Conservation (phyloP, 2,329 filamentous ascomycete genomes). For the Pseudomassariella vexata region DNA sequence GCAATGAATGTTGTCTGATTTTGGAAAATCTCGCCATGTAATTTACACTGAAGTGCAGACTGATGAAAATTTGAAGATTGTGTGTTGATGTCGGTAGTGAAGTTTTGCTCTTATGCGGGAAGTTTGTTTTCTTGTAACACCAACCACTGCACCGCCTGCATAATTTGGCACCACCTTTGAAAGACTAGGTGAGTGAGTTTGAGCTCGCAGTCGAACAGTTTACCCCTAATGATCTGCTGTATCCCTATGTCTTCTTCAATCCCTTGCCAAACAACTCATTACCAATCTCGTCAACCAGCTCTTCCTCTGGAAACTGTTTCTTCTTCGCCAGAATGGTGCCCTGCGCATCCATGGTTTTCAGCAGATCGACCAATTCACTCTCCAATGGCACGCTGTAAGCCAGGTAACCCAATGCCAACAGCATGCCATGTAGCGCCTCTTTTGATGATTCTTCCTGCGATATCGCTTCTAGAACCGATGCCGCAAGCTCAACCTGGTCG, state of each 20-base stretch:
- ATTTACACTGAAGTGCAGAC: too few species aligned
- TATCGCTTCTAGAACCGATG: slow-evolving; percentile 72
- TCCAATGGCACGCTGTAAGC: slow-evolving; percentile 64
- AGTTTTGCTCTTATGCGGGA: too few species aligned
- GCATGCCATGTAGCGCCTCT: slow-evolving; percentile 71
- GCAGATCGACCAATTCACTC: slow-evolving; percentile 75
- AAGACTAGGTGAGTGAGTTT: too few species aligned
- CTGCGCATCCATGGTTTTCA: slow-evolving; percentile 69
- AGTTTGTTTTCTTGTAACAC: too few species aligned
- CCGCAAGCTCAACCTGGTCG: slow-evolving; percentile 75
- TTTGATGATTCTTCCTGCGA: slow-evolving; percentile 50
- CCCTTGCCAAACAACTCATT: slow-evolving; percentile 45
- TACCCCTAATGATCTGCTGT: too few species aligned
- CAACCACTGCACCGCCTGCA: too few species aligned
- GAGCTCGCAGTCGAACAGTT: too few species aligned
- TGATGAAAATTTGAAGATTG: too few species aligned
- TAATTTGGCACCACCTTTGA: too few species aligned
- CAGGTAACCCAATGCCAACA: slow-evolving; percentile 71
- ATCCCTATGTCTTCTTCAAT: slow-evolving; percentile 28
- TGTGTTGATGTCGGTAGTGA: too few species aligned
- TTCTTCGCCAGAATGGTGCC: slow-evolving; percentile 56
- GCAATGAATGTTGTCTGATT: too few species aligned
- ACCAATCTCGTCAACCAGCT: slow-evolving; percentile 51
- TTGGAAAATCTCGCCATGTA: too few species aligned
- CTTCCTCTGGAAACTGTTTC: slow-evolving; percentile 49